Conservation (phyloP, 257 asterid genomes). For the Solanum gandarillasii region DNA sequence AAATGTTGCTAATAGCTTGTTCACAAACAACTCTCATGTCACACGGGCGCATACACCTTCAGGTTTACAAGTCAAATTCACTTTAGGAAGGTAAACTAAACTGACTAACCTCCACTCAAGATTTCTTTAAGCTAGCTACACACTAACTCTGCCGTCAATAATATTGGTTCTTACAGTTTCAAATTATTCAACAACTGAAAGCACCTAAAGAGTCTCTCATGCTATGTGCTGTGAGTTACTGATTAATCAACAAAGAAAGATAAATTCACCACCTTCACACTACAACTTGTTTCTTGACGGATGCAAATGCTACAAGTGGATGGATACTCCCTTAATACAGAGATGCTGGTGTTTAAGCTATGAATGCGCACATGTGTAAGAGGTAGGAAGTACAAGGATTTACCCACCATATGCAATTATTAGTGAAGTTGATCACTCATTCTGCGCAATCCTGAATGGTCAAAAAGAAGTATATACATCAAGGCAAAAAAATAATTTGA, state of each 20-base stretch:
- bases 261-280: background rate
- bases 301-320: background rate
- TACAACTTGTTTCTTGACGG: background rate
- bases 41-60: background rate
- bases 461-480: background rate
- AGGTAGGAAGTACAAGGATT: background rate
- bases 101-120: background rate
- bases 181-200: background rate
- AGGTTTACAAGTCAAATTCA: background rate
- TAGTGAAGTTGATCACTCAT: conserved; percentile 12
- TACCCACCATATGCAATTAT: conserved; percentile 1
- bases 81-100: background rate
- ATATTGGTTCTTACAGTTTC: background rate
- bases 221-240: background rate
- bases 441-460: conserved; percentile 22
- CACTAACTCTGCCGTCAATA: background rate
- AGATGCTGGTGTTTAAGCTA: background rate
- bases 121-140: background rate
- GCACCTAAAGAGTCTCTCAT: background rate
- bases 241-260: background rate
- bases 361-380: background rate
- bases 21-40: background rate
- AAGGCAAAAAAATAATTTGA: background rate
- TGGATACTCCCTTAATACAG: background rate
- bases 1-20: background rate